Conservation (phyloP, 2,329 filamentous ascomycete species). For the Escovopsis sp. region DNA sequence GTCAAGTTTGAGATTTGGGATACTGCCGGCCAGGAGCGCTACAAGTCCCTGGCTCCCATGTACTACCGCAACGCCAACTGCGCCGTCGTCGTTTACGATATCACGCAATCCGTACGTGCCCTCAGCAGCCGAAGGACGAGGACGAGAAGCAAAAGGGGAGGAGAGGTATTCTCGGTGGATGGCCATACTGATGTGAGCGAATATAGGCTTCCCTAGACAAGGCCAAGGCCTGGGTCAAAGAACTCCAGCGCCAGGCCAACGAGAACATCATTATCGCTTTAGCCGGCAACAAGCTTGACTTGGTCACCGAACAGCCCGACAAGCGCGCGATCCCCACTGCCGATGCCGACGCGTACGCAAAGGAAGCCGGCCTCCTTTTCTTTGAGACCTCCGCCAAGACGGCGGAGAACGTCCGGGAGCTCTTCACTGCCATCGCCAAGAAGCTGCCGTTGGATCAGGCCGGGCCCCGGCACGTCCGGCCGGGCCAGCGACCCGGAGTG, state of each 20-base stretch:
- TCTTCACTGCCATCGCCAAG: slow-evolving; percentile 96
- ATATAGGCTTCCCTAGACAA: slow-evolving; percentile 86
- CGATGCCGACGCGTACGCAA: slow-evolving; percentile 90
- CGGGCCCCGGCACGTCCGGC: slow-evolving; percentile 72
- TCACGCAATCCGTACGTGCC: slow-evolving; percentile 81
- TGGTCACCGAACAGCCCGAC: slow-evolving; percentile 86
- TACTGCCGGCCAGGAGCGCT: slow-evolving; percentile 94
- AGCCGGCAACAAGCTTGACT: slow-evolving; percentile 93
- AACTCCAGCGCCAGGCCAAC: slow-evolving; percentile 95
- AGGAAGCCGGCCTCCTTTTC: slow-evolving; percentile 86
- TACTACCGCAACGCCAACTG: slow-evolving; percentile 99
- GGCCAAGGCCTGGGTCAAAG: slow-evolving; percentile 98
- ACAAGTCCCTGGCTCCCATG: slow-evolving; percentile 98
- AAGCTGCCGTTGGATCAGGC: slow-evolving; percentile 93
- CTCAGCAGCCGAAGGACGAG: background rate
- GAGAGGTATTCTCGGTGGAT: too few species aligned
- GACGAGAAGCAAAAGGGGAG: background rate
- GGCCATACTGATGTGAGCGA: slow-evolving; percentile 5
- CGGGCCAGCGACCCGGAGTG: slow-evolving; percentile 44
- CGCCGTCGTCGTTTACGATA: slow-evolving; percentile 97
- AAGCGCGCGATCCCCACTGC: slow-evolving; percentile 82
- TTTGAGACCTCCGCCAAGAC: slow-evolving; percentile 99
- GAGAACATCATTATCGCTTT: slow-evolving; percentile 99
- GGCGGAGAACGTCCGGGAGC: slow-evolving; percentile 83
- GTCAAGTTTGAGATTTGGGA: slow-evolving; percentile 99